These are phyloP conservation scores for Stereum hirsutum DNA, from an alignment of 1,284 basidiomycete genomes.

Conservation along the genomic window DNA sequence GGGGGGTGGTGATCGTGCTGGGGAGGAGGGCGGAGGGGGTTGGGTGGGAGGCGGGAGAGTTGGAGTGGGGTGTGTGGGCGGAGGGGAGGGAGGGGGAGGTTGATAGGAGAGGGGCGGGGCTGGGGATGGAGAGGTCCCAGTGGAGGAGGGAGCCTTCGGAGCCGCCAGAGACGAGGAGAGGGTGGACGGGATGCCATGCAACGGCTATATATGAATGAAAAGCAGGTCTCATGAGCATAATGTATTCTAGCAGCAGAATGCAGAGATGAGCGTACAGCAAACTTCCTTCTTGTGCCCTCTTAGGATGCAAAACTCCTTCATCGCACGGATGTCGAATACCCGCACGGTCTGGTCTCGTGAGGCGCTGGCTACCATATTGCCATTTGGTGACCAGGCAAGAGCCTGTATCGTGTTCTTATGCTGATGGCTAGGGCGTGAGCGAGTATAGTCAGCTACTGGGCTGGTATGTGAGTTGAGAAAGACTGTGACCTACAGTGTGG, in stretches of 20 bases:
- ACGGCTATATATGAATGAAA: conserved; percentile 44
- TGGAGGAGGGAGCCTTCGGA: conserved; percentile 90
- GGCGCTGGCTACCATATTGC: conserved; percentile 88
- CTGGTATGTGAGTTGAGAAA: background rate
- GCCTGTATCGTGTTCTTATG: conserved; percentile 98
- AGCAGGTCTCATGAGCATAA: background rate
- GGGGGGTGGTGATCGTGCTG: conserved; percentile 31
- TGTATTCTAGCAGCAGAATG: conserved; percentile 3
- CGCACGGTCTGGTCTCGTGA: conserved; percentile 91
- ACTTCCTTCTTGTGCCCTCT: conserved; percentile 98
- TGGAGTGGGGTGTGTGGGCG: conserved; percentile 20
- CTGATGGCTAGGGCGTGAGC: conserved; percentile 57
- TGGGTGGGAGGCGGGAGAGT: background rate
- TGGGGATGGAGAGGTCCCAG: conserved; percentile 66
- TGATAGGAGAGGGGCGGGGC: no score
- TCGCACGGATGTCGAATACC: conserved; percentile 96
- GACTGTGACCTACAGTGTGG: conserved; percentile 60
- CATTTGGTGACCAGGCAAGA: conserved; percentile 87
- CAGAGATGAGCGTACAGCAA: conserved; percentile 64
- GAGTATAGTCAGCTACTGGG: background rate
- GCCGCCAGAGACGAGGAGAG: conserved; percentile 87
- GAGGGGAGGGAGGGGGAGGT: background rate
- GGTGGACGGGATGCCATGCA: conserved; percentile 93
- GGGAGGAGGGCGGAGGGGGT: no score
- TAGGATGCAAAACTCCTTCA: conserved; percentile 89